Percentiles rank a stretch among this genome's conserved stretches.
These are phyloP conservation scores for Dothideomycetes sp. DNA, from an alignment of 2,329 filamentous ascomycete genomes.

Conservation along the genomic window DNA sequence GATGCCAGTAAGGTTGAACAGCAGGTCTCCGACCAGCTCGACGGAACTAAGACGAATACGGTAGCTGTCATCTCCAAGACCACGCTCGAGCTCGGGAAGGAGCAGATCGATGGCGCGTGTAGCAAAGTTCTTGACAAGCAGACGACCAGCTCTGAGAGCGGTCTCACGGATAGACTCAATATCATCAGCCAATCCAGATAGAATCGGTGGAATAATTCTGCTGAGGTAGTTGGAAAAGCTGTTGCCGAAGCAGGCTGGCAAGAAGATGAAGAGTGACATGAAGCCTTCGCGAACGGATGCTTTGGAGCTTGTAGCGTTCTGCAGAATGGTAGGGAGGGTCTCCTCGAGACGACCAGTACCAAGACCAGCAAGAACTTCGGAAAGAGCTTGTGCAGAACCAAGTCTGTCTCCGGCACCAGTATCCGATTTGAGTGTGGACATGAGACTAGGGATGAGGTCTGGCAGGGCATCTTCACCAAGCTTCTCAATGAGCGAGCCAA, in stretches of 20 bases:
- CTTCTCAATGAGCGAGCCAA: constrained; percentile 96
- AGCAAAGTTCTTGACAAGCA: constrained; percentile 97
- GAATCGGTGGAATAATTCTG: constrained; percentile 89
- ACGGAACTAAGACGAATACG: constrained; percentile 97
- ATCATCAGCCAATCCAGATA: constrained; percentile 89
- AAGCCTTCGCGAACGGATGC: constrained; percentile 89
- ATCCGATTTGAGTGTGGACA: constrained; percentile 95
- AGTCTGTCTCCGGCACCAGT: constrained; percentile 92
- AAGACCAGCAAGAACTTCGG: constrained; percentile 88
- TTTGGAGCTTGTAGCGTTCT: constrained; percentile 89
- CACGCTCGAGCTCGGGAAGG: constrained; percentile 87
- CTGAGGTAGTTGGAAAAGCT: constrained; percentile 93
- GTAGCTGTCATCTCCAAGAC: constrained; percentile 93
- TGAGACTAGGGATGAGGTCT: constrained; percentile 92
- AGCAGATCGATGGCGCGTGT: constrained; percentile 88
- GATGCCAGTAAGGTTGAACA: constrained; percentile 96
- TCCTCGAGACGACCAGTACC: constrained; percentile 90
- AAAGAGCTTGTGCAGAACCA: constrained; percentile 90
- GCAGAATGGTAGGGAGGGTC: constrained; percentile 87
- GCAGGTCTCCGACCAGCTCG: constrained; percentile 86
- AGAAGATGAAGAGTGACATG: constrained; percentile 98
- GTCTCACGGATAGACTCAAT: constrained; percentile 94
- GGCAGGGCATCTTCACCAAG: constrained; percentile 92
- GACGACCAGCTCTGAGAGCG: constrained; percentile 81
- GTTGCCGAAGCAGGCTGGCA: constrained; percentile 97